phyloP scores from a whole-genome alignment of 106 monocot genomes.

The Dioscorea zingiberensis region DNA sequence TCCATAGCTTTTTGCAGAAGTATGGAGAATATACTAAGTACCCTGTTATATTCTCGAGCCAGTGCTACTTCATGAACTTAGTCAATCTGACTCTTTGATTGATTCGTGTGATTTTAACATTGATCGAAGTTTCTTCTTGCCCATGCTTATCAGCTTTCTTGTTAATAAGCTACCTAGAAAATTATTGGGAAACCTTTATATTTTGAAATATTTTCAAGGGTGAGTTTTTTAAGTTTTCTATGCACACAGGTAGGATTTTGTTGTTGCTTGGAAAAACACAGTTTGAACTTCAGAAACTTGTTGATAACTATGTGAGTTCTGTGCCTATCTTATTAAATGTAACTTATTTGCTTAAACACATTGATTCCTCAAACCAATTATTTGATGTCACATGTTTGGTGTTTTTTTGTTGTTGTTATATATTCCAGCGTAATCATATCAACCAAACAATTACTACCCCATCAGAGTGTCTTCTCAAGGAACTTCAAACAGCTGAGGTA shows the following conservation, averaged over 20 bases:
- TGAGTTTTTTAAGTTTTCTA: neutral
- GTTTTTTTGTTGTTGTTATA: neutral
- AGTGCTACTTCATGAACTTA: too few relatives aligned
- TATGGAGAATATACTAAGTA: too few relatives aligned
- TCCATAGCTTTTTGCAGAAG: too few relatives aligned
- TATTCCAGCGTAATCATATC: conserved; percentile 59
- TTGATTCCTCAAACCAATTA: too few relatives aligned
- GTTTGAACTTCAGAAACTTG: conserved; percentile 78
- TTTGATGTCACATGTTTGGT: neutral
- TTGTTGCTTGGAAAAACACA: conserved; percentile 71
- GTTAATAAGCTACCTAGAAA: too few relatives aligned
- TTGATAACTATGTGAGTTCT: conserved; percentile 67
- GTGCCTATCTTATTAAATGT: neutral
- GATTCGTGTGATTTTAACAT: too few relatives aligned
- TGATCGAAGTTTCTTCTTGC: too few relatives aligned
- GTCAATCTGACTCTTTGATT: too few relatives aligned
- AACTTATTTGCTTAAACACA: too few relatives aligned
- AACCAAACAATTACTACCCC: conserved; percentile 63
- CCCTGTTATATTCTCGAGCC: too few relatives aligned
- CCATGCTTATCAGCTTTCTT: too few relatives aligned
- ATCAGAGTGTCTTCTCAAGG: conserved; percentile 74
- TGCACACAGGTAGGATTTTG: conserved; percentile 48
- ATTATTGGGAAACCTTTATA: too few relatives aligned
- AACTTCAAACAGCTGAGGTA: conserved; percentile 74
- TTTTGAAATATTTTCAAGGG: neutral